Conservation (phyloP, 257 asterid genomes). For the Salvia miltiorrhiza region DNA sequence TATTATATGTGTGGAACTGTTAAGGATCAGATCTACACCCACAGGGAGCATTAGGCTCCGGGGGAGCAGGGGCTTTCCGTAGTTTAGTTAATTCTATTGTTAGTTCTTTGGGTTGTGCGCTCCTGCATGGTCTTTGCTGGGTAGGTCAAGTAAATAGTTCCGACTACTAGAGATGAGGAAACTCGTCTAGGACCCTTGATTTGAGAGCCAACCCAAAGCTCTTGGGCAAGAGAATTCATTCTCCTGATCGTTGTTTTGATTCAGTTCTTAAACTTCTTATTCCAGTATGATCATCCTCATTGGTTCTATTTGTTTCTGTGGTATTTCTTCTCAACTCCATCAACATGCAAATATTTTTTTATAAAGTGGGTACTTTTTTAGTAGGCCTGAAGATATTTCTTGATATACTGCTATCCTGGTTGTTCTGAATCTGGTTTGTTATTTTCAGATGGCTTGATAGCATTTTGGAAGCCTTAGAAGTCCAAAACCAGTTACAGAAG, state of each 20-base stretch:
- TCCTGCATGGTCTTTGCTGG: too few species aligned
- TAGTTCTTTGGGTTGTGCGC: not conserved
- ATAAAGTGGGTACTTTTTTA: not conserved
- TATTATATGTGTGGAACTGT: not conserved
- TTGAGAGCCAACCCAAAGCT: not conserved
- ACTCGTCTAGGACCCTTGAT: not conserved
- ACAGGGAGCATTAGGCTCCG: not conserved
- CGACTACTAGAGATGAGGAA: not conserved
- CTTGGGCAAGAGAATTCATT: not conserved
- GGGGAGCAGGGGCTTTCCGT: not conserved
- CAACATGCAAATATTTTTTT: not conserved
- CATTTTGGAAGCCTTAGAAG: slow-evolving; percentile 57
- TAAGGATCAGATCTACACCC: too few species aligned
- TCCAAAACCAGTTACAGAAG: slow-evolving; percentile 39
- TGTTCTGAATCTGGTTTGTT: not conserved
- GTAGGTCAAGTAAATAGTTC: not conserved
- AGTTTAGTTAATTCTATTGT: not conserved
- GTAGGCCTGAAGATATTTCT: not conserved
- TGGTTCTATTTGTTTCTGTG: not conserved
- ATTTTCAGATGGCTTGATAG: slow-evolving; percentile 66
- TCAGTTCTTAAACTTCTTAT: not conserved
- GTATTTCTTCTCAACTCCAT: not conserved
- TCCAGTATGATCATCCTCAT: not conserved
- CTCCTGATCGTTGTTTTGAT: not conserved
- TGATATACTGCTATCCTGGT: not conserved